Evolutionary conservation across 495 filamentous ascomycete genomes (phyloP), one percentile per base, ranked within the genome.

Genomic region (Terfezia boudieri): DNA sequence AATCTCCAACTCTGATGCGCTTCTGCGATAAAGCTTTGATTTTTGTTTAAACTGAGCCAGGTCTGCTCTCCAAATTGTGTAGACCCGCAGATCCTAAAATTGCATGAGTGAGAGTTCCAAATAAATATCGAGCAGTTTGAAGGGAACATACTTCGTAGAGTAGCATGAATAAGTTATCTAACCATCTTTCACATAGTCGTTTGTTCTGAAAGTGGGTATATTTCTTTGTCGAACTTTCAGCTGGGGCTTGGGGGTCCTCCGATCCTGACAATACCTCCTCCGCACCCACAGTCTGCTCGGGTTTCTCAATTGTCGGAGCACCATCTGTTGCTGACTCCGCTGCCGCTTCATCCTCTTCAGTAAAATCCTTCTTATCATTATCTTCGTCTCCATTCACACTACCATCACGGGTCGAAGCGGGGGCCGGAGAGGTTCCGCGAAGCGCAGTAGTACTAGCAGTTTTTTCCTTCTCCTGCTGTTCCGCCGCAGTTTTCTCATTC

Each of bases 91-190:
- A 63, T 98, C 90, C 67, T 63, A 9, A 17, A 51, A 4, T 14
- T 20, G 14, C 14, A n/a, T 20, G 20, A 20, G 14, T 9, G 0
- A 4, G 43, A 5, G 3, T 14, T 46, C 37, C 0, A 23, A 37
- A 17, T 32, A 2, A 32, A 32, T 32, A 32, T 32, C 26, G 10
- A 41, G 32, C 52, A 10, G n/a, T 52, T 6, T 8, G 57, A 50
- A n/a, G 36, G 22, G 26, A 41, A 48, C 37, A 37, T 59, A 63
- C 60, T 36, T 98, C 90, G 64, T 96, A 98, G 1, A 96, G 76
- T 0, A 96, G 89, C 90, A 98, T 98, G 71, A 98, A 96, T 36
- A 98, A 76, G 60, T 93, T 96, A 68, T 98, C 90, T 2, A 98
- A 76, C 90, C 90, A 98, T 58, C 90, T 78, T 65, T 98, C 90